Percentiles rank a stretch among this genome's conserved stretches.
phyloP scores from a whole-genome alignment of 1,139 yeast species.

The Protomyces lactucae-debilis region DNA sequence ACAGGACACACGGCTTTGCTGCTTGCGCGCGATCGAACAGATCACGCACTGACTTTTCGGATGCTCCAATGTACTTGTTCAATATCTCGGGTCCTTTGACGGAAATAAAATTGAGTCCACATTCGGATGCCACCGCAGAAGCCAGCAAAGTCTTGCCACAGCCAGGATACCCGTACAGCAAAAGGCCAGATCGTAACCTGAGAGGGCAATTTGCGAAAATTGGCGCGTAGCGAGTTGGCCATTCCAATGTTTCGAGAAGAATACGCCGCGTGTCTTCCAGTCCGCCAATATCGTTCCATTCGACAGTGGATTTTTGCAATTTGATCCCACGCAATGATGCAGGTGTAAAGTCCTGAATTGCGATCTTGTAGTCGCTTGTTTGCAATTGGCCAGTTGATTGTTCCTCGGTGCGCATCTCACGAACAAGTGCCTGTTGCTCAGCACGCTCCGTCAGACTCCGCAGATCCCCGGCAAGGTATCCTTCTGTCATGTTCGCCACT shows the following conservation, averaged over 20 bases:
- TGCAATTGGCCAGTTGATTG: background rate
- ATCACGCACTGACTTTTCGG: constrained; percentile 91
- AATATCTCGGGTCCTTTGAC: constrained; percentile 95
- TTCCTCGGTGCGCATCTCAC: constrained; percentile 23
- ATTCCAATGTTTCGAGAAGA: constrained; percentile 80
- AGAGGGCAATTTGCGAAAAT: constrained; percentile 84
- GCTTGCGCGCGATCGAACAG: constrained; percentile 90
- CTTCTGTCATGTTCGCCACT: constrained; percentile 74
- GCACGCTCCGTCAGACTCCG: constrained; percentile 69
- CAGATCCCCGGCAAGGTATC: constrained; percentile 79
- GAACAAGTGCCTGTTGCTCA: constrained; percentile 58
- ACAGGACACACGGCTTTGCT: constrained; percentile 87
- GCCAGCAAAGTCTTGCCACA: constrained; percentile 95
- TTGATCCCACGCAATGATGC: constrained; percentile 82
- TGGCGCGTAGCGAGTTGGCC: constrained; percentile 97
- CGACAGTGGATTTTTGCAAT: constrained; percentile 66
- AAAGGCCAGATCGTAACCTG: constrained; percentile 78
- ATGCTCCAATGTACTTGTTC: constrained; percentile 95
- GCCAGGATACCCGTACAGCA: constrained; percentile 94
- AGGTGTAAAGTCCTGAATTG: constrained; percentile 68
- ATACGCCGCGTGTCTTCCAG: constrained; percentile 67
- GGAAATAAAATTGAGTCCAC: constrained; percentile 89
- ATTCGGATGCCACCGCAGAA: constrained; percentile 88
- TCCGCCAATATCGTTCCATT: constrained; percentile 85
- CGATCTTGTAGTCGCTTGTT: constrained; percentile 48